A percentile compares a stretch with the other conserved stretches of the same genome.
These are phyloP conservation scores for Hemileccinum impolitum DNA, from an alignment of 768 basidiomycete genomes.

Conservation along the genomic window DNA sequence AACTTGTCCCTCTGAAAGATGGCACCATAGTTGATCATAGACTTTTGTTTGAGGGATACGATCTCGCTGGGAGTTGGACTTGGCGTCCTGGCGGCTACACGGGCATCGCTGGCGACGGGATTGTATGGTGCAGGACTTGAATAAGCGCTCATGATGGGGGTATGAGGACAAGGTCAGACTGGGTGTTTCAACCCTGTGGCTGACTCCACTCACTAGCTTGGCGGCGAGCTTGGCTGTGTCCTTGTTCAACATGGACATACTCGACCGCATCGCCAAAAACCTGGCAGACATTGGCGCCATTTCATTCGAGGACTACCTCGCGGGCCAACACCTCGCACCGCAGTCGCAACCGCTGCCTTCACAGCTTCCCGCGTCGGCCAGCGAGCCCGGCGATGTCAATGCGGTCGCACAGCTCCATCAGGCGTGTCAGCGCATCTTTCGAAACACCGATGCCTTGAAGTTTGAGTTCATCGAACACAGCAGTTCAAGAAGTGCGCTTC, in stretches of 20 bases:
- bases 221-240: too few relatives aligned
- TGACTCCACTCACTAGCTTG: too few relatives aligned
- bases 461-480: slow-evolving; percentile 47
- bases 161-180: too few relatives aligned
- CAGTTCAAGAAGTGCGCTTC: slow-evolving; percentile 33
- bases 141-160: slow-evolving; percentile 18
- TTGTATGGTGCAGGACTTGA: slow-evolving; percentile 3
- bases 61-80: slow-evolving; percentile 64
- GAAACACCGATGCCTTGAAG: slow-evolving; percentile 38
- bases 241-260: background rate
- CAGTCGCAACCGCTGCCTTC: background rate
- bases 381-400: slow-evolving; percentile 12
- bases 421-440: slow-evolving; percentile 40
- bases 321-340: slow-evolving; percentile 2
- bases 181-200: too few relatives aligned
- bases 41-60: slow-evolving; percentile 38
- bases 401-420: slow-evolving; percentile 39
- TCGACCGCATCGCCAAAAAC: slow-evolving; percentile 25
- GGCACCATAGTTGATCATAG: slow-evolving; percentile 45
- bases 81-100: slow-evolving; percentile 42
- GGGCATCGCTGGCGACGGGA: slow-evolving; percentile 14
- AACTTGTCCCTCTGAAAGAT: slow-evolving; percentile 47
- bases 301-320: slow-evolving; percentile 26
- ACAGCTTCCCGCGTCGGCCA: background rate
- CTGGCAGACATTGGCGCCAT: slow-evolving; percentile 28